Conservation (phyloP, 768 basidiomycete genomes). For the Podaxis rugospora region DNA sequence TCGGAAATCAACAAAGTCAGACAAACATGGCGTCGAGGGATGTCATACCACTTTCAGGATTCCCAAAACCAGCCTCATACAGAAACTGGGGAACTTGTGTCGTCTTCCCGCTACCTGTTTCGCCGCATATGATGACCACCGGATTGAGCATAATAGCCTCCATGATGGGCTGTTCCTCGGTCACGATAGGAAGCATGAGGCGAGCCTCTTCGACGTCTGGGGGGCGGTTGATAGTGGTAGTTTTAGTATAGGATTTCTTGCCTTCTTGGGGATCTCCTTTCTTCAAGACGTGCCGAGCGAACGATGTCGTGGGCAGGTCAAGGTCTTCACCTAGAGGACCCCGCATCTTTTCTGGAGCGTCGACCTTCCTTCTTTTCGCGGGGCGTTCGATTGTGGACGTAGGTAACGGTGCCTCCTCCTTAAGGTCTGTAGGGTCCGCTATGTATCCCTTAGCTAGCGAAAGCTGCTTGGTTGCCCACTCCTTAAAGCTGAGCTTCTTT, state of each 20-base stretch:
- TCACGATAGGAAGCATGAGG: slow-evolving; percentile 79
- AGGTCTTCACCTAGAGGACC: slow-evolving; percentile 81
- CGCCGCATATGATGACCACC: slow-evolving; percentile 81
- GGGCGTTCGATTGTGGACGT: slow-evolving; percentile 17
- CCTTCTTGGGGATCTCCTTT: slow-evolving; percentile 14
- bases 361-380: slow-evolving; percentile 47
- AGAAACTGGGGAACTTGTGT: slow-evolving; percentile 98
- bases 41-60: slow-evolving; percentile 66
- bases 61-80: slow-evolving; percentile 95
- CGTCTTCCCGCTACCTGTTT: slow-evolving; percentile 98
- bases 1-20: neutral
- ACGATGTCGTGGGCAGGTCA: slow-evolving; percentile 59
- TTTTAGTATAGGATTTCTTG: slow-evolving; percentile 30
- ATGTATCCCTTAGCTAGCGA: slow-evolving; percentile 39
- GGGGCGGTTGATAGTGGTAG: slow-evolving; percentile 56
- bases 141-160: slow-evolving; percentile 84
- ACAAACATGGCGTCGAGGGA: neutral
- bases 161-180: slow-evolving; percentile 94
- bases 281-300: slow-evolving; percentile 46
- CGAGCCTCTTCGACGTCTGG: slow-evolving; percentile 72
- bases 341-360: slow-evolving; percentile 40
- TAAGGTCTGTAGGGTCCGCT: slow-evolving; percentile 13
- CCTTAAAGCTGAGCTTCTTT: slow-evolving; percentile 69
- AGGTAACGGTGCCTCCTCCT: slow-evolving; percentile 14
- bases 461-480: slow-evolving; percentile 84